These are phyloP conservation scores for Pleurotus djamor DNA, from an alignment of 768 basidiomycete species.

Conservation along the genomic window DNA sequence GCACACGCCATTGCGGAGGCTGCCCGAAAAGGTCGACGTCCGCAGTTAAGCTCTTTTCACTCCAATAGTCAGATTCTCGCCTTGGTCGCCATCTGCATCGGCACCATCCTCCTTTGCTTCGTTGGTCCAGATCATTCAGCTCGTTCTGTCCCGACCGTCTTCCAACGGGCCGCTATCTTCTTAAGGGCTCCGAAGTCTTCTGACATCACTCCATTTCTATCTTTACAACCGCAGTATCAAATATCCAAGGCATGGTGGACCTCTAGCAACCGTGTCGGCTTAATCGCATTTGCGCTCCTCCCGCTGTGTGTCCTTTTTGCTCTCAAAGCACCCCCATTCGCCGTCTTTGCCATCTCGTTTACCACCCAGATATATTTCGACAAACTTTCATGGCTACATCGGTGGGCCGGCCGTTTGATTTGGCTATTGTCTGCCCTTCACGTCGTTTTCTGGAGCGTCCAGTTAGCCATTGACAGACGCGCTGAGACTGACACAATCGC, in stretches of 20 bases:
- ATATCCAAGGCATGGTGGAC: slow-evolving; percentile 75
- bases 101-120: slow-evolving; percentile 45
- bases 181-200: slow-evolving; percentile 8
- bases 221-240: slow-evolving; percentile 50
- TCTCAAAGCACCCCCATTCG: slow-evolving; percentile 71
- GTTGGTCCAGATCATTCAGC: slow-evolving; percentile 73
- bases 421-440: slow-evolving; percentile 64
- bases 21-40: slow-evolving; percentile 27
- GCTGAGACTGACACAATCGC: slow-evolving; percentile 36
- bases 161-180: slow-evolving; percentile 7
- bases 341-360: slow-evolving; percentile 62
- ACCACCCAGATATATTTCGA: slow-evolving; percentile 70
- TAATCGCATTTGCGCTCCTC: slow-evolving; percentile 70
- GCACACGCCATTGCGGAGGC: slow-evolving; percentile 24
- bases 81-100: slow-evolving; percentile 38
- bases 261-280: slow-evolving; percentile 59
- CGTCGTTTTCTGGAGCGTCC: slow-evolving; percentile 66
- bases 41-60: slow-evolving; percentile 48
- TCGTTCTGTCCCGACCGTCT: slow-evolving; percentile 35
- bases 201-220: slow-evolving; percentile 30
- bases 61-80: slow-evolving; percentile 64
- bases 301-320: slow-evolving; percentile 71
- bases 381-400: slow-evolving; percentile 70
- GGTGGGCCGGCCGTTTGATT: slow-evolving; percentile 68
- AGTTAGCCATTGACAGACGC: slow-evolving; percentile 52